Base-by-base conservation (phyloP, 139 green algal genomes). In the Gonium pectorale region DNA sequence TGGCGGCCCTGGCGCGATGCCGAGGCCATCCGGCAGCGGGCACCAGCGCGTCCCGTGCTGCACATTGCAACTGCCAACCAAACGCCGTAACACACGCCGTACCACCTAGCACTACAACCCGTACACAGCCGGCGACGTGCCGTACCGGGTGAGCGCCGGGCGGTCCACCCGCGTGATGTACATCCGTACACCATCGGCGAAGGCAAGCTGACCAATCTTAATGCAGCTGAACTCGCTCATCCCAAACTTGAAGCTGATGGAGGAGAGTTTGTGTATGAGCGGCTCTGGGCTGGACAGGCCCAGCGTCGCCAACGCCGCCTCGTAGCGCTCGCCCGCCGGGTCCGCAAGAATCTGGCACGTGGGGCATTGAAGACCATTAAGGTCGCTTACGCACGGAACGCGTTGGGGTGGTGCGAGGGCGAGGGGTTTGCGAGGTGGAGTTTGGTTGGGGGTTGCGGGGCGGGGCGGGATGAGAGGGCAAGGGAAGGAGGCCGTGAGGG, bases 161-260 rank as follows among this genome's bases (percentile, higher is more conserved):
- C 79, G 37, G 69, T 86, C 86, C 62, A 80, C 77, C 33, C 77
- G 75, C 0, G 44, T 78, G 27, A 89, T 46, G 49, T 86, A 89
- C 60, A 83, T 77, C 35, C 44, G 59, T 6, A 79, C 26, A 1
- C 63, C 70, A 15, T 79, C 79, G n/a, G 51, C 75, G 41, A 89
- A 69, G 4, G 51, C 37, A 59, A 86, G 46, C 68, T 81, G 78
- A 0, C 62, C 78, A 1, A 75, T 35, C 33, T 51, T 43, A 13
- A 84, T 17, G 46, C 78, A 84, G 62, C 31, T 56, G 78, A 84
- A 84, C 19, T 74, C 62, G 29, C 31, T 21, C 9, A 33, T 11
- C 2, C 78, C 78, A 33, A 84, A 84, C 22, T 75, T 75, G 78
- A 84, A 84, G 27, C 37, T 73, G 41, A 83, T 75, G 27, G 78